Conservation (phyloP, 257 asterid genomes). For the Ajuga chamaepitys region DNA sequence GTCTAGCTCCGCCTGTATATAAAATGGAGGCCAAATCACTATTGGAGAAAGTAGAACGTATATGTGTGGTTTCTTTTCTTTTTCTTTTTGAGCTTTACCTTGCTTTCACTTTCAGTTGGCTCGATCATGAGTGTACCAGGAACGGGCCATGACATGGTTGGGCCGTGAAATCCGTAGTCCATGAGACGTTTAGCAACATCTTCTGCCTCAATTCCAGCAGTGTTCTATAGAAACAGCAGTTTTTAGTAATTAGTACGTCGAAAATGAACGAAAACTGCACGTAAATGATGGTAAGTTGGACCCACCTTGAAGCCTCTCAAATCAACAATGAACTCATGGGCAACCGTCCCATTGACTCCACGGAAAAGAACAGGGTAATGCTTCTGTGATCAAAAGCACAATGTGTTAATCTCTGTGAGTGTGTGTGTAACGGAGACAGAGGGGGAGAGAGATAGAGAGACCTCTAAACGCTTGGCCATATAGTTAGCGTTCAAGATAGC, state of each 20-base stretch:
- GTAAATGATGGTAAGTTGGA: background rate
- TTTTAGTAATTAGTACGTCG: background rate
- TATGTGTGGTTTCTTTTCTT: background rate
- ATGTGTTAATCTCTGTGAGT: background rate
- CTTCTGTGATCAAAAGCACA: constrained; percentile 40
- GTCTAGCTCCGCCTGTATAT: constrained; percentile 83
- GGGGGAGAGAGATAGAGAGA: constrained; percentile 14
- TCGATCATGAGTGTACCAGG: constrained; percentile 99
- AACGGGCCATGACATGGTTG: constrained; percentile 99
- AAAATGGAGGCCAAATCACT: background rate
- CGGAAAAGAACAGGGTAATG: constrained; percentile 92
- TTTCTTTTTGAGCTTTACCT: constrained; percentile 36
- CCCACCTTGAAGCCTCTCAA: constrained; percentile 86
- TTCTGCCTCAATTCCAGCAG: constrained; percentile 98
- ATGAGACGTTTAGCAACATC: constrained; percentile 98
- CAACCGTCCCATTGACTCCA: constrained; percentile 87
- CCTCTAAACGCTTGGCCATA: constrained; percentile 98
- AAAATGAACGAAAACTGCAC: background rate
- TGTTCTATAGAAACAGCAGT: constrained; percentile 32
- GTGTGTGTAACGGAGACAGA: background rate
- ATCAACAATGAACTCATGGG: constrained; percentile 92
- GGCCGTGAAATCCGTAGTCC: constrained; percentile 97
- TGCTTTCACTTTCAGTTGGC: constrained; percentile 99
- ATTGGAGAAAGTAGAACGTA: background rate
- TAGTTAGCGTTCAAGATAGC: constrained; percentile 90